Percentiles rank a stretch among this genome's conserved stretches.
phyloP scores from a whole-genome alignment of 192 early-diverging fungal species.

The Gaertneriomyces sp. region DNA sequence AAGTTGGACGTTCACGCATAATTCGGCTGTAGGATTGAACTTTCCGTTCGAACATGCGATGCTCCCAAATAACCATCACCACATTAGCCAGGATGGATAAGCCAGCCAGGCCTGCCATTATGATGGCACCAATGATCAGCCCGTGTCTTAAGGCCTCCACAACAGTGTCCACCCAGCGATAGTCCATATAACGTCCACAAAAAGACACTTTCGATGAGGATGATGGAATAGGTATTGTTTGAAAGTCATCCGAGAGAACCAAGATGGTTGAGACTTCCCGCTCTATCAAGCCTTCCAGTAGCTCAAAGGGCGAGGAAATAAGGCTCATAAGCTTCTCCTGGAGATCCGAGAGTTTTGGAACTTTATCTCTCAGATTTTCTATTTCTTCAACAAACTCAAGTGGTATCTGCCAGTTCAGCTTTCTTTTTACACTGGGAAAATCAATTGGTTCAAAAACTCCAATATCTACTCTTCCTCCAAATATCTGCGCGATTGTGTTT shows the following conservation, averaged over 20 bases:
- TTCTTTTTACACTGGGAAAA: constrained; percentile 14
- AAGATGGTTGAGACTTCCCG: constrained; percentile 7
- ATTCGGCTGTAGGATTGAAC: constrained; percentile 2
- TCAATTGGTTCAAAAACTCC: constrained; percentile 13
- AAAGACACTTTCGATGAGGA: constrained; percentile 5
- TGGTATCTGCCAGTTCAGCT: constrained; percentile 24
- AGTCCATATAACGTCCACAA: constrained; percentile 19
- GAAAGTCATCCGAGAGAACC: background rate
- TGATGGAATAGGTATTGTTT: background rate
- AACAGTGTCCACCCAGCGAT: constrained; percentile 18
- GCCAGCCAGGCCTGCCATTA: constrained; percentile 1
- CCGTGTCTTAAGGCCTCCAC: constrained; percentile 9
- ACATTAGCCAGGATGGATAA: constrained; percentile 13
- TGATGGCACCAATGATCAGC: constrained; percentile 2
- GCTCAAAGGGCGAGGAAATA: constrained; percentile 20
- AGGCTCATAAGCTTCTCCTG: constrained; percentile 8
- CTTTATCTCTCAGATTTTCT: constrained; percentile 1
- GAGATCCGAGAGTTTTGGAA: constrained; percentile 11
- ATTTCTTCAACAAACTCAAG: constrained; percentile 13
- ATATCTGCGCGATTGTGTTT: constrained; percentile 10
- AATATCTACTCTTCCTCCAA: constrained; percentile 11
- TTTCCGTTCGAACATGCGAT: constrained; percentile 12
- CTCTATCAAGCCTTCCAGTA: constrained; percentile 23
- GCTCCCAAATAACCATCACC: background rate
- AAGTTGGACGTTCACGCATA: background rate